Evolutionary conservation across 2,329 filamentous ascomycete species (phyloP), one percentile per base, ranked within the genome.

Genomic region (Pyrenophora tritici-repentis): DNA sequence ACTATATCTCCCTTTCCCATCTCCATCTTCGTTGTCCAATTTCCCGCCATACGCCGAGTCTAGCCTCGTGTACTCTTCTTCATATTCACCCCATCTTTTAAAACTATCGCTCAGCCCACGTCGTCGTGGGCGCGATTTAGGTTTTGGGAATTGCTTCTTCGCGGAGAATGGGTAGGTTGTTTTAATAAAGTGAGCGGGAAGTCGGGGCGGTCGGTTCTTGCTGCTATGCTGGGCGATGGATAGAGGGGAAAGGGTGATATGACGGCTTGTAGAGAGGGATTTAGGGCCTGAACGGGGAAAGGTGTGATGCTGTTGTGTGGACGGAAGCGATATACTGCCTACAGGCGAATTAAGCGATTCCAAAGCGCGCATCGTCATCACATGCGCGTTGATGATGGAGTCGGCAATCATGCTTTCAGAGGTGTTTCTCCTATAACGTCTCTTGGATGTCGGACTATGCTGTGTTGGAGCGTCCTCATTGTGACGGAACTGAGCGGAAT

Each of bases 321-420:
- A 12, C 31, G 33, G 20, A 18, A 41, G 33, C 20, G 49, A 58
- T 13, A 61, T 38, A 7, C 55, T 53, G 5, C 38, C 49, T 9
- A 55, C 50, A 8, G 64, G 59, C 2, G 59, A 58, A 12, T 41
- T 42, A 7, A 67, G 37, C 0, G 62, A 52, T 24, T 70, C 66
- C 2, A 72, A 50, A 0, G 62, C 66, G 14, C 58, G 58, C 63
- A 70, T 65, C 2, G 68, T 69, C 17, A 58, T 59, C 3, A 58
- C 58, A 37, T 72, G 68, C 1, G 63, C 65, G n/a, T 67, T 62
- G 9, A 70, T 56, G 17, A 70, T 66, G 0, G 65, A 68, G 46
- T 65, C 65, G 17, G 67, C 63, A 7, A 64, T 42, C 3, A 65
- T 24, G 29, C 61, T 66, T 20, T 69, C 67, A 2, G 57, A 59